A percentile compares a stretch with the other conserved stretches of the same genome.
phyloP scores from a whole-genome alignment of 2,329 filamentous ascomycete genomes.

The Diaporthe vexans region DNA sequence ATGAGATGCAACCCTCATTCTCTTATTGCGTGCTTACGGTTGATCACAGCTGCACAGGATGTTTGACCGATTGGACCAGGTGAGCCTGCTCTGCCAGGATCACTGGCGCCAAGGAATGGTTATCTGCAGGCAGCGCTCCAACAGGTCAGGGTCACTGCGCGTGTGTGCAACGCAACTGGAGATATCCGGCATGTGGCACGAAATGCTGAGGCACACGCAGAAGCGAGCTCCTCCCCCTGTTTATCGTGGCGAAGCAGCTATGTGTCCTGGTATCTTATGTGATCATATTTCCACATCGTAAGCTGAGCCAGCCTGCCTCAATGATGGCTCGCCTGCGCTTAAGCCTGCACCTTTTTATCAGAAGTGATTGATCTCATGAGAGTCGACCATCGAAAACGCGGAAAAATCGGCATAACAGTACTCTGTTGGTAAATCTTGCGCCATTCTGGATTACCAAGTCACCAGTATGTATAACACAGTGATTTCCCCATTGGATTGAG shows the following conservation, averaged over 20 bases:
- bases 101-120: conserved; percentile 24
- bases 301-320: too few relatives aligned
- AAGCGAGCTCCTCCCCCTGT: background rate
- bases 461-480: conserved; percentile 1
- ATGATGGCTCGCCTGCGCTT: background rate
- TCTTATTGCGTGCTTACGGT: conserved; percentile 6
- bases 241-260: background rate
- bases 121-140: background rate
- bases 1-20: background rate
- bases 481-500: background rate
- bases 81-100: background rate
- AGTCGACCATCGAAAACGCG: too few relatives aligned
- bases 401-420: too few relatives aligned
- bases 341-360: too few relatives aligned
- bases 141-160: background rate
- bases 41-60: background rate
- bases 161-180: background rate
- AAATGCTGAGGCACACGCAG: background rate
- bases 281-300: background rate
- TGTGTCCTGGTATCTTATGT: background rate
- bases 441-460: background rate
- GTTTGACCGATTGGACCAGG: conserved; percentile 2
- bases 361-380: background rate
- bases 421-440: too few relatives aligned
- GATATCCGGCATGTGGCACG: background rate